Evolutionary conservation across 331 rosid species (phyloP), one percentile per base, ranked within the genome.

Genomic region (Spiraea crenata): DNA sequence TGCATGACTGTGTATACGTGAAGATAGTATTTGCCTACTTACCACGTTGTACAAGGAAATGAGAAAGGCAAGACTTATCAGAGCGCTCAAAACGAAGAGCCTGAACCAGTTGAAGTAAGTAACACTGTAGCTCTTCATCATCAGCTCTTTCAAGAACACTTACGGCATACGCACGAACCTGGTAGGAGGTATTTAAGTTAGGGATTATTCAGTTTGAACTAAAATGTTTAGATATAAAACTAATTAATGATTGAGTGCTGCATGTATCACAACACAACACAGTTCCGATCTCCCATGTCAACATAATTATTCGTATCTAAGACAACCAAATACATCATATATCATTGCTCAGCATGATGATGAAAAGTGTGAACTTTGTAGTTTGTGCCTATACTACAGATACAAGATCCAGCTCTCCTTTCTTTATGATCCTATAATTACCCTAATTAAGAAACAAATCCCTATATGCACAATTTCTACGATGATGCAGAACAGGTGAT

Each of bases 131-230:
- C 85, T 95, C 99, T 77, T 91, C 97, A 74, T 91, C 97, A 57
- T 91, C 99, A 76, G 99, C 99, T 85, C 96, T 91, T 85, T 87
- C 96, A 83, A 95, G 99, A 74, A 95, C 93, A 72, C 98, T 89
- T 79, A 95, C 99, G 45, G 99, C 99, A 88, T 95, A 95, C 60
- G 98, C 99, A 78, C 99, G 98, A 69, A 95, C 99, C 99, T 95
- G 84, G 74, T 61, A 82, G 69, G 51, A 38, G 37, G 69, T 31
- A 65, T 54, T 67, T 48, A 31, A 67, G 39, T 57, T 60, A 61
- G 70, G 48, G 78, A 77, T 41, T 47, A 46, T 70, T 35, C 25
- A 72, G 65, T 70, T 75, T 47, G 44, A 52, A 17, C 57, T 46
- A 63, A 71, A 70, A 12, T 38, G 63, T 17, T 9, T 6, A 56